Evolutionary conservation across 78 protist genomes (phyloP), one percentile per base, ranked within the genome.

Genomic region (Goniomonas avonlea): DNA sequence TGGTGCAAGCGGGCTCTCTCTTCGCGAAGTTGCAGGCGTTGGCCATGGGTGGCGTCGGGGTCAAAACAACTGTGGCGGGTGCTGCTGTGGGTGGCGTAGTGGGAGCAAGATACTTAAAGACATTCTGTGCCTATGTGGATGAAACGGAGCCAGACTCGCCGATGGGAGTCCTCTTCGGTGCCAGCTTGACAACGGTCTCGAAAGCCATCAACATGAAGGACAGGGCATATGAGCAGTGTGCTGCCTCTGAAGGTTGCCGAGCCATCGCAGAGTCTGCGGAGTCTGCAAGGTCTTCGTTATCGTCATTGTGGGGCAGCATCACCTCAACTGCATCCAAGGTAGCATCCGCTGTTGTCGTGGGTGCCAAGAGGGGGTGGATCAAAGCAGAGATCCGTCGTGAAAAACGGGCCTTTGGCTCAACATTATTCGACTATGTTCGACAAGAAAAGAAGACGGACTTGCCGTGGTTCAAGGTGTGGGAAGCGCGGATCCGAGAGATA

Each of bases 21-120:
- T 48, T 48, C 58, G 58, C 58, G 58, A 23, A 20, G 32, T 48
- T 48, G 58, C 58, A 48, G 58, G 17, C 58, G 32, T 23, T n/a
- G 32, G 58, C 58, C 58, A 48, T 48, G 58, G 58, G 32, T n/a
- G 58, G 58, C 58, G 58, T 48, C 58, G 58, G 58, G 32, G 58
- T n/a, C 32, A 48, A 20, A n/a, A 48, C 58, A n/a, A 20, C 23
- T n/a, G 23, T 48, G 32, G 17, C 58, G 23, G 58, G 58, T n/a
- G 17, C 58, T n/a, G 58, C 58, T 20, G 32, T 48, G 32, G 58
- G 58, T n/a, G 58, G 58, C 58, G 58, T 5, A n/a, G 23, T n/a
- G 32, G 58, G 58, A 7, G 58, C 23, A n/a, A n/a, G 32, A n/a
- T n/a, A 23, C 58, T n/a, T 48, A 20, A 48, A 20, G 32, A 20